These are phyloP conservation scores for Colletotrichum musicola DNA, from an alignment of 2,329 filamentous ascomycete species.

Conservation along the genomic window DNA sequence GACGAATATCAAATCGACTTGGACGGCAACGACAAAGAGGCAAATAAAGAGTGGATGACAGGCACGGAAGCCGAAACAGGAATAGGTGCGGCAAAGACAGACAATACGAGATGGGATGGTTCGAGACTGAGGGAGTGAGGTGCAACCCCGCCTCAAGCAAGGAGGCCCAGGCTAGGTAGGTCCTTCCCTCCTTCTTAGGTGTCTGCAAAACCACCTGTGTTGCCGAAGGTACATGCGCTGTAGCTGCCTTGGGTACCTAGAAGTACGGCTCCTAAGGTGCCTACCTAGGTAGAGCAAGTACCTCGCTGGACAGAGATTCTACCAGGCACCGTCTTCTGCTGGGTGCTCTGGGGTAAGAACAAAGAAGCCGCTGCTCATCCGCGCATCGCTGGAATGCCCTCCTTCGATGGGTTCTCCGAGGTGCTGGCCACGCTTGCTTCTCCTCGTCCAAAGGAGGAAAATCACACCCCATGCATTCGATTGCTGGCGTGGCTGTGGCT, in stretches of 20 bases:
- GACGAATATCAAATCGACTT: constrained; percentile 9
- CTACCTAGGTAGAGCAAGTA: no score
- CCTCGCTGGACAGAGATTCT: no score
- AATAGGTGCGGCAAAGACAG: constrained; percentile 3
- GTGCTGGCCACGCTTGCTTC: neutral
- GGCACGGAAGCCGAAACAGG: constrained; percentile 7
- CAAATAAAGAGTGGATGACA: constrained; percentile 3
- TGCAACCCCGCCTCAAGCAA: no score
- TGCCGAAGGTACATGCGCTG: neutral
- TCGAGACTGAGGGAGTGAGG: neutral
- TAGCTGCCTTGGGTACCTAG: no score
- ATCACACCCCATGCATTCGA: neutral
- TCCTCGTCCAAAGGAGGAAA: constrained; percentile 1
- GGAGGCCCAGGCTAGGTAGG: no score
- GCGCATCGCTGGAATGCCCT: neutral
- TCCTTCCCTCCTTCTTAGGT: no score
- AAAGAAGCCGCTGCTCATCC: constrained; percentile 12
- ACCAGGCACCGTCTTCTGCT: neutral
- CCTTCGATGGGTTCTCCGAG: neutral
- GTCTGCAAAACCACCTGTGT: no score
- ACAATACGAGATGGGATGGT: neutral
- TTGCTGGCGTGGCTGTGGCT: constrained; percentile 32
- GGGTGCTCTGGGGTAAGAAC: constrained; percentile 32
- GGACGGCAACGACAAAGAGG: constrained; percentile 15
- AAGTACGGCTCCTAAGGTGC: no score